Percentiles rank a stretch among this genome's conserved stretches.
Conservation (phyloP, 2,329 filamentous ascomycete genomes). For the Cladophialophora psammophila region DNA sequence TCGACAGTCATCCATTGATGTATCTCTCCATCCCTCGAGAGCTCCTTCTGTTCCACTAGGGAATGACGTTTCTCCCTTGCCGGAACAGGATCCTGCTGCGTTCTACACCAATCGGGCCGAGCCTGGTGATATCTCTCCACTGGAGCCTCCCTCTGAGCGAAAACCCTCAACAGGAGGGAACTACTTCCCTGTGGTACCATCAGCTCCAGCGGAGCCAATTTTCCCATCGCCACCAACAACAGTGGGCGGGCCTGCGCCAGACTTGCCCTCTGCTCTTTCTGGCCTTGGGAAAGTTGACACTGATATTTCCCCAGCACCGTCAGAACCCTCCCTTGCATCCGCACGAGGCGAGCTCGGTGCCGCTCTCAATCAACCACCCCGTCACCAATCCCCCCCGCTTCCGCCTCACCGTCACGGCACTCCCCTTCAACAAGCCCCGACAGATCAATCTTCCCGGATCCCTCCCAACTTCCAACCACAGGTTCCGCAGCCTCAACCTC, state of each 20-base stretch:
- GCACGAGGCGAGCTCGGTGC: conserved; percentile 26
- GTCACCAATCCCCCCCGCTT: conserved; percentile 36
- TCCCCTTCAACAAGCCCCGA: conserved; percentile 24
- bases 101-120: conserved; percentile 49
- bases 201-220: conserved; percentile 43
- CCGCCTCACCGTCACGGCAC: conserved; percentile 33
- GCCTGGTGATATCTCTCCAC: conserved; percentile 60
- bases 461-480: conserved; percentile 41
- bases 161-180: conserved; percentile 62
- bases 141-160: conserved; percentile 55
- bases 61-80: conserved; percentile 37
- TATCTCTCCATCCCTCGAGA: conserved; percentile 57
- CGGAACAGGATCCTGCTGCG: conserved; percentile 39
- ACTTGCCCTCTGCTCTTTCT: conserved; percentile 41
- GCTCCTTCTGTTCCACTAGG: conserved; percentile 28
- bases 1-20: conserved; percentile 56
- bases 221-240: conserved; percentile 43
- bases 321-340: conserved; percentile 21
- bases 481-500: conserved; percentile 28
- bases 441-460: conserved; percentile 31
- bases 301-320: conserved; percentile 26
- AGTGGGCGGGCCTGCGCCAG: conserved; percentile 37
- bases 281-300: conserved; percentile 10
- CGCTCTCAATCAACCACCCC: conserved; percentile 23
- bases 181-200: conserved; percentile 64